Conservation (phyloP, 345 rosid species). For the Salix arbutifolia region DNA sequence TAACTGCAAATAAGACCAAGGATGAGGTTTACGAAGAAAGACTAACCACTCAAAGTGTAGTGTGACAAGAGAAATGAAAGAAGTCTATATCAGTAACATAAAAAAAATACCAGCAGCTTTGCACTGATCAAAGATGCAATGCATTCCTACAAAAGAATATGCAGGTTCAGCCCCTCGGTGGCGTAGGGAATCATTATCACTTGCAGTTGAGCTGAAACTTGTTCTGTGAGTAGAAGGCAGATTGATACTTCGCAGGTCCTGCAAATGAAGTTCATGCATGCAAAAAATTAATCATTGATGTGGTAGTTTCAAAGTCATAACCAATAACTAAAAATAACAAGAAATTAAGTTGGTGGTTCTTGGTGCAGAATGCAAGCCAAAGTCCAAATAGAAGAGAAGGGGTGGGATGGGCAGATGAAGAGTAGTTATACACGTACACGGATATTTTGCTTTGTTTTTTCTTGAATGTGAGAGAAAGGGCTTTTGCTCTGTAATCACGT, state of each 20-base stretch:
- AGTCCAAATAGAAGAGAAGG: background rate
- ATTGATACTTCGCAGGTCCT: conserved; percentile 67
- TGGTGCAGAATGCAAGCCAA: background rate
- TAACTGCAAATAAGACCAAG: conserved; percentile 51
- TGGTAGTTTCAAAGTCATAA: background rate
- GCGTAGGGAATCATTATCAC: conserved; percentile 63
- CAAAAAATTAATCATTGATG: background rate
- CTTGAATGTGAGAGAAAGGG: background rate
- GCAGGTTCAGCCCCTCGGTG: conserved; percentile 64
- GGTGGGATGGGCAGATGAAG: background rate
- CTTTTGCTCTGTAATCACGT: background rate
- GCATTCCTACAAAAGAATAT: conserved; percentile 97
- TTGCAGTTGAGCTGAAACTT: conserved; percentile 73
- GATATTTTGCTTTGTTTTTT: background rate
- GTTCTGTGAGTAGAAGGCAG: conserved; percentile 63
- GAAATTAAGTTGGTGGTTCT: background rate
- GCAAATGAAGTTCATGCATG: conserved; percentile 20
- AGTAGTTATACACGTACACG: background rate
- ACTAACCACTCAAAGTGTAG: background rate
- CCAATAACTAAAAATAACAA: background rate
- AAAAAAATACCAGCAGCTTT: conserved; percentile 68
- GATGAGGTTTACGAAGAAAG: conserved; percentile 7
- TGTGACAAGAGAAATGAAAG: background rate
- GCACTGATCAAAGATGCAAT: conserved; percentile 93
- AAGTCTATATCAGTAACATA: background rate